Conservation (phyloP, 108 stramenopile species). For the Skeletonema marinoi region DNA sequence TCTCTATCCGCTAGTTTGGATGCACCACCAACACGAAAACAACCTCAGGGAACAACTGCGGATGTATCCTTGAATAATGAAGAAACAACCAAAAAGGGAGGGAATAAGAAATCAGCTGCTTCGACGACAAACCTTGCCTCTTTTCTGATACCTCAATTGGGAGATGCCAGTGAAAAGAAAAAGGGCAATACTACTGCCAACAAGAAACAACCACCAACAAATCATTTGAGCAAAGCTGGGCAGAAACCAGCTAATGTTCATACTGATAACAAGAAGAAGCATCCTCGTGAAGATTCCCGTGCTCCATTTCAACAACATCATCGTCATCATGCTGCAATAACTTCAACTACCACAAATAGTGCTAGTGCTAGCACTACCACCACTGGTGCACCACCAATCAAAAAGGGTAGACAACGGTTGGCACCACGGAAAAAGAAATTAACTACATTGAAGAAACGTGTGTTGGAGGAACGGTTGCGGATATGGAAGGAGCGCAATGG, state of each 20-base stretch:
- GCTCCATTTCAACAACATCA: not conserved
- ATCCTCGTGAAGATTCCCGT: not conserved
- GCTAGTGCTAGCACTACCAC: not conserved
- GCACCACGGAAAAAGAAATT: constrained; percentile 78
- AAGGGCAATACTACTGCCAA: constrained; percentile 3
- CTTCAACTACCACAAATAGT: not conserved
- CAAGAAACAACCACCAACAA: not conserved
- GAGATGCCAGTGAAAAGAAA: not conserved
- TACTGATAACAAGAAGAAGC: not conserved
- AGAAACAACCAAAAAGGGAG: constrained; percentile 5
- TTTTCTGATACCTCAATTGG: constrained; percentile 13
- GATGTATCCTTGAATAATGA: not conserved
- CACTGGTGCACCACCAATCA: not conserved
- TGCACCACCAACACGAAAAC: not conserved
- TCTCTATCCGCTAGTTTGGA: not conserved
- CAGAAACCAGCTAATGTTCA: not conserved
- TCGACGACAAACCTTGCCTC: constrained; percentile 5
- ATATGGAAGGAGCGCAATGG: constrained; percentile 65
- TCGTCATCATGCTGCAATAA: constrained; percentile 14
- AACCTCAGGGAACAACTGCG: not conserved
- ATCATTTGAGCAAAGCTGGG: not conserved
- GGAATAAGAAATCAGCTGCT: constrained; percentile 5
- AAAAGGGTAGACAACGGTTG: constrained; percentile 71
- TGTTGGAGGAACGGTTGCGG: constrained; percentile 76
- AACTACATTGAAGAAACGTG: constrained; percentile 77